Evolutionary conservation across 345 rosid species (phyloP).

Genomic region (Clarkia xantiana): DNA sequence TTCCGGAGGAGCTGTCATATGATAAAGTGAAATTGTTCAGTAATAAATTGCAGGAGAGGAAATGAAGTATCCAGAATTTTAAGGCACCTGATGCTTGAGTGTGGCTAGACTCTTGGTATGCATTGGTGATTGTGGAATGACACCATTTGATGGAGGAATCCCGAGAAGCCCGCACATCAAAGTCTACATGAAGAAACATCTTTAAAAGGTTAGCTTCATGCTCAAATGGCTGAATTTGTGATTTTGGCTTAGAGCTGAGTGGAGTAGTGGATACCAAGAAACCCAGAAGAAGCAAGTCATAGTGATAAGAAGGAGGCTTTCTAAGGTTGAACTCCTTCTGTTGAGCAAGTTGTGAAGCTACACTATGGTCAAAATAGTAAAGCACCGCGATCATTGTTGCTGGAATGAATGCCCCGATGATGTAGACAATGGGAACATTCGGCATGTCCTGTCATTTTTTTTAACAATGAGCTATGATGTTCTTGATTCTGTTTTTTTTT

Average conservation of each 20-base stretch:
- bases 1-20: slow-evolving; percentile 59
- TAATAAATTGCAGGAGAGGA: not conserved
- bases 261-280: slow-evolving; percentile 37
- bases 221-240: not conserved
- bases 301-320: slow-evolving; percentile 85
- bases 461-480: not conserved
- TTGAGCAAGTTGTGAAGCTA: slow-evolving; percentile 94
- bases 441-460: slow-evolving; percentile 51
- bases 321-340: slow-evolving; percentile 89
- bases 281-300: slow-evolving; percentile 79
- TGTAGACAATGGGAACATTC: slow-evolving; percentile 61
- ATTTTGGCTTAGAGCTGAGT: not conserved
- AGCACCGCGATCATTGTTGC: slow-evolving; percentile 97
- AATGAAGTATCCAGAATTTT: no score
- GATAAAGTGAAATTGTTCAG: not conserved
- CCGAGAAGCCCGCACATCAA: slow-evolving; percentile 70
- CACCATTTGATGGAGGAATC: slow-evolving; percentile 71
- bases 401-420: slow-evolving; percentile 88
- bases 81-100: slow-evolving; percentile 63
- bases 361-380: slow-evolving; percentile 92
- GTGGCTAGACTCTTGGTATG: slow-evolving; percentile 78
- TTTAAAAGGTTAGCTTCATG: not conserved
- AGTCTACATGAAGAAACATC: slow-evolving; percentile 23
- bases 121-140: slow-evolving; percentile 84
- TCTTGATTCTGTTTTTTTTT: no score